Base-by-base conservation (phyloP, 306 rosid species). In the Betula pendula region DNA sequence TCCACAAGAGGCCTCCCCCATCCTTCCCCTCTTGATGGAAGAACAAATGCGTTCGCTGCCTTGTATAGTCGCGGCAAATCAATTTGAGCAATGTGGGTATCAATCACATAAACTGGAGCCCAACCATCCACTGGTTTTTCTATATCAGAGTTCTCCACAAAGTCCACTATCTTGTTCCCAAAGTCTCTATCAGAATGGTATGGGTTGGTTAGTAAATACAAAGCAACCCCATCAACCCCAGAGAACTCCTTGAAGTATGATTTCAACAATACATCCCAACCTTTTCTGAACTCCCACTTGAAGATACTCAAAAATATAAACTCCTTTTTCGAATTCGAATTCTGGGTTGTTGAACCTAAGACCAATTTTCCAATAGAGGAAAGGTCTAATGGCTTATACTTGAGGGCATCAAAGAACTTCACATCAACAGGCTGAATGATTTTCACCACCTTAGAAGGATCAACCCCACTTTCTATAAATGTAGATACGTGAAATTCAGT, bases 201-300 rank as follows among this genome's bases (percentile, higher is more conserved):
- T n/a, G 98, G 93, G 78, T 93, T 93, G 72, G 96, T 91, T 62
- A 90, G 79, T 44, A 93, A 84, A 70, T 81, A 89, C 73, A 93
- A 85, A 69, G 75, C 84, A 72, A 89, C 92, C 44, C 47, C 68
- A 78, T 91, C 98, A 45, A 65, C 86, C 49, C 58, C 72, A 33
- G 87, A 83, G 82, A 91, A 89, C 63, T 89, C 96, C 81, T 72
- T 83, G 87, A 91, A 85, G 81, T 88, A 93, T 20, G 96, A 78
- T 77, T 42, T 88, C 60, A 91, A 50, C 85, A 93, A 77, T 72
- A 91, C 84, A 85, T 93, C 98, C 96, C 96, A 93, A 31, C 98
- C 98, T 87, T 93, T 93, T 84, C 98, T 91, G 72, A 82, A 85
- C 77, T 93, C 98, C 98, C 96, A 93, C 81, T 91, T 91, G 69